Percentiles rank a stretch among this genome's conserved stretches.
Conservation (phyloP, 192 early-diverging fungal genomes). For the Rhizoclosmatium globosum region DNA sequence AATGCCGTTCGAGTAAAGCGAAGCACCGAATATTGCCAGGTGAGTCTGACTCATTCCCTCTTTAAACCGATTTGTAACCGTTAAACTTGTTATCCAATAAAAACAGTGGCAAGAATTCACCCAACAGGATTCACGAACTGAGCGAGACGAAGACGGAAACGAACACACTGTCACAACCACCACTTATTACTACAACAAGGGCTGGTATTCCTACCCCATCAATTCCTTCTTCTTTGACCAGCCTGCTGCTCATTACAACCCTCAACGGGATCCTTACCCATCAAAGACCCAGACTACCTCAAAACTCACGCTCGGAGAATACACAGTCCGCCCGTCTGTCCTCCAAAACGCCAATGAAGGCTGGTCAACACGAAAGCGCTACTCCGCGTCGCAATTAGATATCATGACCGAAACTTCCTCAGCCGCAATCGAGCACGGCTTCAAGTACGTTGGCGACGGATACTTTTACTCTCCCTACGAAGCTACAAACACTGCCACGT, state of each 20-base stretch:
- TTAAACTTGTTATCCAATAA: too few relatives aligned
- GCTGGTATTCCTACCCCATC: constrained; percentile 35
- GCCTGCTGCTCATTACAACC: constrained; percentile 50
- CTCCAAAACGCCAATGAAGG: constrained; percentile 13
- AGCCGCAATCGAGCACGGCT: neutral
- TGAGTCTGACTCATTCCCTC: constrained; percentile 8
- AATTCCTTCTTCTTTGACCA: constrained; percentile 45
- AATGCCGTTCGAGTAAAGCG: constrained; percentile 24
- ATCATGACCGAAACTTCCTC: neutral
- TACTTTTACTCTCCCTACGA: constrained; percentile 38
- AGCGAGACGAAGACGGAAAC: constrained; percentile 31
- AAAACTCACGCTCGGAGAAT: constrained; percentile 20
- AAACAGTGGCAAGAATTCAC: constrained; percentile 43
- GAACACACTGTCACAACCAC: constrained; percentile 27
- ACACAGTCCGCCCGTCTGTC: constrained; percentile 3
- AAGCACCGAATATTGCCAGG: constrained; percentile 40
- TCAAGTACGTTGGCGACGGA: constrained; percentile 41
- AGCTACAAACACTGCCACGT: constrained; percentile 1
- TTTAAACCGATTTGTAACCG: neutral
- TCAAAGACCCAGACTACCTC: neutral
- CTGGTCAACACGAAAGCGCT: neutral
- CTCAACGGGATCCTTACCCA: constrained; percentile 43
- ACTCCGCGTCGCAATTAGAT: neutral
- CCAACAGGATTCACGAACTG: constrained; percentile 2
- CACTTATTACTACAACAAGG: constrained; percentile 44